Evolutionary conservation across 306 rosid genomes (phyloP), one percentile per base, ranked within the genome.

Genomic region (Vigna nakashimae): DNA sequence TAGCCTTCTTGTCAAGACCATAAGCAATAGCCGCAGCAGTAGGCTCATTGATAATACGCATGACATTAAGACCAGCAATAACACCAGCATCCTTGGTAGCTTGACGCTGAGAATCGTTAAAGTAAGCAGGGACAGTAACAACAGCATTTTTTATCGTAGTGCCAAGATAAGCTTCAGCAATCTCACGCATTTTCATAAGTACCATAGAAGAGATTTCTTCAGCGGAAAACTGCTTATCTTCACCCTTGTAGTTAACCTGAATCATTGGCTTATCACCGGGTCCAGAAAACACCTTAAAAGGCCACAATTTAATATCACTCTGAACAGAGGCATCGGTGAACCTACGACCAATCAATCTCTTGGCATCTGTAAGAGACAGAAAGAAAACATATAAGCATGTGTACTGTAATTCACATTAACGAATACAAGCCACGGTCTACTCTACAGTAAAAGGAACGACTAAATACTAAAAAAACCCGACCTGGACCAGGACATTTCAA

Each of bases 21-120:
- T 89, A 89, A 14, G 93, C 93, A 80, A 89, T 89, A 70, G 93
- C 93, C 0, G 91, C 93, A 16, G 93, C 91, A 0, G 93, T 89
- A 42, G 93, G 93, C 80, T 89, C 93, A 5, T 89, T 89, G 67
- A 89, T 89, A 38, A 64, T 64, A 0, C 69, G 49, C 69, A 64
- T 64, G 9, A 64, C 69, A 64, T 64, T 64, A 15, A 64, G 69
- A 64, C 69, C 69, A 10, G 69, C 69, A 36, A 64, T 64, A 38
- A 64, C 69, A n/a, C 69, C 69, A 9, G 69, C 69, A 38, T 64
- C 69, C 50, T 64, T 64, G 8, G 69, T 64, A 38, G 69, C 69
- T 64, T 64, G 69, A 64, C 69, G 69, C 28, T 64, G 50, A 38
- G 69, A 64, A 64, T 64, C 69, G 5, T 64, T 64, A 0, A 64